These are phyloP conservation scores for Emiliania huxleyi DNA, from an alignment of 78 protist genomes.

Conservation along the genomic window DNA sequence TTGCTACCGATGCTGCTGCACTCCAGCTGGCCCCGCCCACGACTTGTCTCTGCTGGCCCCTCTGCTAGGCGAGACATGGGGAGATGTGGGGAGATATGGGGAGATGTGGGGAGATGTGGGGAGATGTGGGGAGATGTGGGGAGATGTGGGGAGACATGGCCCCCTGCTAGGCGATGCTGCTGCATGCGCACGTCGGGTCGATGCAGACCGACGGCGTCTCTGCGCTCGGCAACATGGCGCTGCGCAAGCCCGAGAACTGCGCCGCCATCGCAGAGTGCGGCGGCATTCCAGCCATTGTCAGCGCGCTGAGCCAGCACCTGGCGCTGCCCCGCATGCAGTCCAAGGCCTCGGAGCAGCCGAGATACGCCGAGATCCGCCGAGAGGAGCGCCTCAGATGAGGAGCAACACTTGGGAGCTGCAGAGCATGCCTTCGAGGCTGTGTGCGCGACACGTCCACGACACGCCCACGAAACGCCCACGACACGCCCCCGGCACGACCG, in stretches of 20 bases:
- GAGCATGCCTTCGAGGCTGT: too few relatives aligned
- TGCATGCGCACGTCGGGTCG: background rate
- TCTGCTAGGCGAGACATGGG: background rate
- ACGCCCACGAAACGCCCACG: too few relatives aligned
- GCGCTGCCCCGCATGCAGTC: background rate
- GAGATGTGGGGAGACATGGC: background rate
- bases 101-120: too few relatives aligned
- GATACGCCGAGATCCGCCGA: too few relatives aligned
- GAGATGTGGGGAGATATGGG: too few relatives aligned
- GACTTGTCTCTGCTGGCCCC: background rate
- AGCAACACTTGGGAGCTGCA: too few relatives aligned
- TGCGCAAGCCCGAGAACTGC: slow-evolving; percentile 3
- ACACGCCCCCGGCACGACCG: too few relatives aligned
- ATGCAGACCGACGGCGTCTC: background rate
- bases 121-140: too few relatives aligned
- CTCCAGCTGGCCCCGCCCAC: background rate
- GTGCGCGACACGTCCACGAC: too few relatives aligned
- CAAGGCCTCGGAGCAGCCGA: too few relatives aligned
- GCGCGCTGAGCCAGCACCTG: background rate
- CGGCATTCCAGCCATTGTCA: background rate
- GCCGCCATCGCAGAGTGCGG: background rate
- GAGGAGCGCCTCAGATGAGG: too few relatives aligned
- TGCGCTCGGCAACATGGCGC: background rate
- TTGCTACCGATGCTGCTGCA: background rate
- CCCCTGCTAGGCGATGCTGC: background rate